Conservation (phyloP, 352 stramenopile genomes). For the Globisporangium rhizosaccharum region DNA sequence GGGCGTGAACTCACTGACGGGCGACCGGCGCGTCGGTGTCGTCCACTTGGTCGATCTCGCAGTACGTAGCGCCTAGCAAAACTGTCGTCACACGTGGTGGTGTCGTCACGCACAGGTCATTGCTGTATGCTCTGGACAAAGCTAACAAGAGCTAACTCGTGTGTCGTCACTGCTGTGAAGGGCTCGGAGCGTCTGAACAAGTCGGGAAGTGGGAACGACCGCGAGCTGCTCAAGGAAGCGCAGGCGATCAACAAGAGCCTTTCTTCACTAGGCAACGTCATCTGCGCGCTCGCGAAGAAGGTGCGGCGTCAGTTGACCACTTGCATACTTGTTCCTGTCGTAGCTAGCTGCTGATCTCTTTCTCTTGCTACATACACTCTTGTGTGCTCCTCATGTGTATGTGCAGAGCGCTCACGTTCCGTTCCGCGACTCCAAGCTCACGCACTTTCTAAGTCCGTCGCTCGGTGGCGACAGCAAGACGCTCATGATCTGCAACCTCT, state of each 20-base stretch:
- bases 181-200: conserved; percentile 82
- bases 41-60: conserved; percentile 80
- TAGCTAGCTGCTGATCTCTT: background rate
- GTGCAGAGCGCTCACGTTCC: conserved; percentile 66
- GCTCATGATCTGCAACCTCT: conserved; percentile 90
- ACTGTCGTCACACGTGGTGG: background rate
- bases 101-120: background rate
- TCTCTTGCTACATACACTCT: background rate
- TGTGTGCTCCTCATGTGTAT: background rate
- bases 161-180: conserved; percentile 14
- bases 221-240: conserved; percentile 79
- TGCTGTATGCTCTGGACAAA: background rate
- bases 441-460: conserved; percentile 78
- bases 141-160: background rate
- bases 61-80: conserved; percentile 20
- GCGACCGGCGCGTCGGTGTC: conserved; percentile 49
- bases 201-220: conserved; percentile 67
- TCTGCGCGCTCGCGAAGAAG: conserved; percentile 79
- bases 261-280: conserved; percentile 78
- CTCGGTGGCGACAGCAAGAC: conserved; percentile 86
- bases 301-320: conserved; percentile 14
- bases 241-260: conserved; percentile 88
- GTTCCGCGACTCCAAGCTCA: conserved; percentile 89
- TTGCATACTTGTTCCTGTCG: too few relatives aligned
- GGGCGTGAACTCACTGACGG: conserved; percentile 55